Conservation (phyloP, 768 basidiomycete genomes). For the Trametes punicea region DNA sequence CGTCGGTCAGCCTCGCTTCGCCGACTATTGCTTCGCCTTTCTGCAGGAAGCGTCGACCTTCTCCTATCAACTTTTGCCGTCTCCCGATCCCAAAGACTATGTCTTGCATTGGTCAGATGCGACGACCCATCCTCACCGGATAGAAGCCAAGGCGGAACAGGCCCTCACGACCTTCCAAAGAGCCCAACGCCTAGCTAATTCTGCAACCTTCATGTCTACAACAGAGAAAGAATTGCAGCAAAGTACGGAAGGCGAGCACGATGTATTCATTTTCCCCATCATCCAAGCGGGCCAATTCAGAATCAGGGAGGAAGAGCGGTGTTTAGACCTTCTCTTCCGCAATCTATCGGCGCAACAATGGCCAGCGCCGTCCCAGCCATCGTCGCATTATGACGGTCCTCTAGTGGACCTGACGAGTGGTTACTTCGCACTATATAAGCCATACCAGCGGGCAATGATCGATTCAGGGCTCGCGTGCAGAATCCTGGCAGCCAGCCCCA, state of each 20-base stretch:
- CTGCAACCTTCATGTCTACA: slow-evolving; percentile 3
- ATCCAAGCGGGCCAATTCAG: slow-evolving; percentile 89
- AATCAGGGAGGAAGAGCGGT: slow-evolving; percentile 79
- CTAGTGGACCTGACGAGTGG: slow-evolving; percentile 86
- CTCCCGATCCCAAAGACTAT: slow-evolving; percentile 39
- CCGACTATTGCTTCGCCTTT: slow-evolving; percentile 84
- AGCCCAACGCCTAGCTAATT: slow-evolving; percentile 25
- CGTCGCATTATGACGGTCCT: slow-evolving; percentile 35
- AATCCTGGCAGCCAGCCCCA: slow-evolving; percentile 84
- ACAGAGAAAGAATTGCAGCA: neutral
- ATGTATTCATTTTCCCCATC: slow-evolving; percentile 69
- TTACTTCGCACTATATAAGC: slow-evolving; percentile 85
- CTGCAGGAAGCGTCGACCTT: slow-evolving; percentile 63
- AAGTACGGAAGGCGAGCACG: slow-evolving; percentile 24
- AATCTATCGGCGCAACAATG: slow-evolving; percentile 32
- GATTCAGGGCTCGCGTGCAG: slow-evolving; percentile 54
- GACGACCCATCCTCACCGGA: slow-evolving; percentile 62
- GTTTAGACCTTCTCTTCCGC: slow-evolving; percentile 57
- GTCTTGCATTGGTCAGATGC: slow-evolving; percentile 65
- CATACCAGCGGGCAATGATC: slow-evolving; percentile 74
- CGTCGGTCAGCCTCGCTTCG: slow-evolving; percentile 51
- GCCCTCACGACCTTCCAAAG: slow-evolving; percentile 62
- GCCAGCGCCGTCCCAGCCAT: neutral
- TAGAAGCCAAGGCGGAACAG: slow-evolving; percentile 55
- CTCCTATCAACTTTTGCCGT: slow-evolving; percentile 58